Evolutionary conservation across 2,329 filamentous ascomycete genomes (phyloP).

Genomic region (Fusarium hainanense): DNA sequence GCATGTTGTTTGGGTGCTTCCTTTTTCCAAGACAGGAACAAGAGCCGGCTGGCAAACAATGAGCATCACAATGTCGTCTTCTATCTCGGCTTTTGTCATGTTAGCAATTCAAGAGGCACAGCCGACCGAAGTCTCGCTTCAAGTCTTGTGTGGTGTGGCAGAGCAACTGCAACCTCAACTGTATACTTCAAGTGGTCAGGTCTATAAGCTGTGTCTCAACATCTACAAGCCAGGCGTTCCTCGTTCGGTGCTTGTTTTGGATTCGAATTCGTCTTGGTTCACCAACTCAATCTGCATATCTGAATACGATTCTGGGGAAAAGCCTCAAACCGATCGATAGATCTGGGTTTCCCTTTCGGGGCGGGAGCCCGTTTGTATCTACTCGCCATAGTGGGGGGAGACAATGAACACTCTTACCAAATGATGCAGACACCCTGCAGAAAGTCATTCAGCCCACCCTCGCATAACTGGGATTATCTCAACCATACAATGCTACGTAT

Average conservation of each 20-base stretch:
- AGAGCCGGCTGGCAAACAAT: constrained; percentile 31
- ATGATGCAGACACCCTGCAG: constrained; percentile 28
- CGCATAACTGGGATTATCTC: constrained; percentile 23
- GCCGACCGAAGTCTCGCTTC: constrained; percentile 26
- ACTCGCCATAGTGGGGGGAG: constrained; percentile 11
- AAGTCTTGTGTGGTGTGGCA: constrained; percentile 20
- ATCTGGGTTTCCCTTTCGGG: constrained; percentile 23
- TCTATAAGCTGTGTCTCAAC: constrained; percentile 6
- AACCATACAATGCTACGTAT: constrained; percentile 28
- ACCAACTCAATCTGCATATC: constrained; percentile 16
- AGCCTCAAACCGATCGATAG: constrained; percentile 28
- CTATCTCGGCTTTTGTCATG: constrained; percentile 12
- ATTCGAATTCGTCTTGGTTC: constrained; percentile 14
- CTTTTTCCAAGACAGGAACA: constrained; percentile 20
- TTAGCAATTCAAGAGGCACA: constrained; percentile 3
- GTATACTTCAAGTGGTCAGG: constrained; percentile 9
- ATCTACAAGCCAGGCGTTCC: not conserved
- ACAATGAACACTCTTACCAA: constrained; percentile 30
- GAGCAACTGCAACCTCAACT: constrained; percentile 4
- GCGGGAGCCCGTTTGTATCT: constrained; percentile 23
- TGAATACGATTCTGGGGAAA: constrained; percentile 34
- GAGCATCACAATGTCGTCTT: not conserved
- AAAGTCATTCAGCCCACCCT: constrained; percentile 15
- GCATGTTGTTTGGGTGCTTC: constrained; percentile 3
- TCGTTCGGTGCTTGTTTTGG: constrained; percentile 26